Conservation (phyloP, 768 basidiomycete species). For the Hydnum rufescens region DNA sequence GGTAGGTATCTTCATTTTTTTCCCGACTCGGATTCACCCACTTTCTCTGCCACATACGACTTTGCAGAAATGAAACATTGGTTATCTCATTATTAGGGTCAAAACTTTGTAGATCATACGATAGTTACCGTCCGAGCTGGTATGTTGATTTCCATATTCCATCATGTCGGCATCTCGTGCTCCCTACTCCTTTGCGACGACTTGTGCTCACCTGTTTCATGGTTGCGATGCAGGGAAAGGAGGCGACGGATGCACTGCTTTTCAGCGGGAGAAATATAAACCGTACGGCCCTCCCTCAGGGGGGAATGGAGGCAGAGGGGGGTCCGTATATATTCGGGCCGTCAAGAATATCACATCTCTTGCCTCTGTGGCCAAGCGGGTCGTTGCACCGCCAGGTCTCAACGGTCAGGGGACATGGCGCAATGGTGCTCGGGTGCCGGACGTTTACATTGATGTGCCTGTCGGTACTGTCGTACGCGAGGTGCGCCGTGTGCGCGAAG, state of each 20-base stretch:
- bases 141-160: background rate
- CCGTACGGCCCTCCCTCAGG: conserved; percentile 81
- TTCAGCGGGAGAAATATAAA: conserved; percentile 75
- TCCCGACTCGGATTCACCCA: too few relatives aligned
- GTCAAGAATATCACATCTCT: conserved; percentile 62
- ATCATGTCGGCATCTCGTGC: conserved; percentile 1
- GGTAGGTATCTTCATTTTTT: conserved; percentile 11
- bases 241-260: conserved; percentile 82
- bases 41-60: too few relatives aligned
- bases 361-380: conserved; percentile 43
- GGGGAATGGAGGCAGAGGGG: conserved; percentile 79
- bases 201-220: conserved; percentile 1
- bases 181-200: background rate
- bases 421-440: conserved; percentile 56
- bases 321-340: conserved; percentile 69
- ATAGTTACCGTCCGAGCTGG: conserved; percentile 35
- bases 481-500: conserved; percentile 45
- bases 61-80: too few relatives aligned
- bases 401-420: conserved; percentile 75
- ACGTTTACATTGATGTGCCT: conserved; percentile 63
- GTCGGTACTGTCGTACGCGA: conserved; percentile 79
- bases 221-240: conserved; percentile 43
- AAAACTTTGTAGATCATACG: conserved; percentile 64
- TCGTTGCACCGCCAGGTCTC: conserved; percentile 44
- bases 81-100: too few relatives aligned